Conservation (phyloP, 2,329 filamentous ascomycete species). For the Tympanopsis confertula region DNA sequence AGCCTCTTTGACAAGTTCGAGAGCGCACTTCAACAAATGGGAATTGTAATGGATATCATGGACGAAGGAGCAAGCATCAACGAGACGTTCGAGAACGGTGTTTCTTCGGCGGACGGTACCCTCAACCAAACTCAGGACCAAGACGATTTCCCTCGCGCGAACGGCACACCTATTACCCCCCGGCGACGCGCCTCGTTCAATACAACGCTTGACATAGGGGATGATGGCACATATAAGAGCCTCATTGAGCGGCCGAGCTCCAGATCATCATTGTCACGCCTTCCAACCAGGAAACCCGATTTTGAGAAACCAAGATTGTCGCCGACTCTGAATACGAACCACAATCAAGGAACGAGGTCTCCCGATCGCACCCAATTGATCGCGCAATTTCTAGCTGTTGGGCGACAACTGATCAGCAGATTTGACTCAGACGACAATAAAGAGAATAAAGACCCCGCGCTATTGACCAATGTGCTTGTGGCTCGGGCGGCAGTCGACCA, state of each 20-base stretch:
- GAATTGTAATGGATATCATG: constrained; percentile 55
- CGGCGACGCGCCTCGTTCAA: neutral
- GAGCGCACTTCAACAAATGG: constrained; percentile 54
- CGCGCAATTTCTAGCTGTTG: neutral
- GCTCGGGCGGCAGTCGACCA: neutral
- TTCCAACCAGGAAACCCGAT: neutral
- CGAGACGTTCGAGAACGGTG: neutral
- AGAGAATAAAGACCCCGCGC: neutral
- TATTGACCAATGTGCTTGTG: neutral
- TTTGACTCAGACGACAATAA: neutral
- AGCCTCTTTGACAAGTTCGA: constrained; percentile 61
- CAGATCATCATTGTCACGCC: neutral
- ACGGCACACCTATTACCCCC: neutral
- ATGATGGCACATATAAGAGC: neutral
- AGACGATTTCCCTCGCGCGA: neutral
- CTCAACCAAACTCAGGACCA: neutral
- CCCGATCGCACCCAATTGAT: constrained; percentile 1
- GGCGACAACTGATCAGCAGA: neutral
- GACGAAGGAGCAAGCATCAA: neutral
- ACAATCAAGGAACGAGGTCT: too few relatives aligned
- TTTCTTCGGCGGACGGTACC: neutral
- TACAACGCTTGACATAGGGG: neutral
- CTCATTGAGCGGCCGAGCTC: neutral
- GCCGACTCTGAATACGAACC: neutral
- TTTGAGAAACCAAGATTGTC: neutral